Evolutionary conservation across 345 rosid species (phyloP).

Genomic region (Arabis hirsuta): DNA sequence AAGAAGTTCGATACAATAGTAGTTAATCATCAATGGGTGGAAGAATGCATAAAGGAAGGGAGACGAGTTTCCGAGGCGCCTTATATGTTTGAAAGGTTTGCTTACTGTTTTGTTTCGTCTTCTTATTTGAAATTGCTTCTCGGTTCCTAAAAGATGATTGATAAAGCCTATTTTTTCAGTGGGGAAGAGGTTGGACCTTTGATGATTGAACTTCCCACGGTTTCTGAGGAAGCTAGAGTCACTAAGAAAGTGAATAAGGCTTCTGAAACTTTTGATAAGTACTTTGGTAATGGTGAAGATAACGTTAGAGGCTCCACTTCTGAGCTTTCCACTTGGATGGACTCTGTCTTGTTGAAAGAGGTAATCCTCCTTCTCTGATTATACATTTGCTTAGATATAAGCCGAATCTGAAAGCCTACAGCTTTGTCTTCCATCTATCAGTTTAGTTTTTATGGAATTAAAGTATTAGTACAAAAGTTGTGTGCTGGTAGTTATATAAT

Average conservation of each 20-base stretch:
- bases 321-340: conserved; percentile 53
- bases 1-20: conserved; percentile 55
- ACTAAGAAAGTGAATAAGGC: conserved; percentile 44
- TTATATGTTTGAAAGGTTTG: conserved; percentile 66
- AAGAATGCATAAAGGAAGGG: conserved; percentile 71
- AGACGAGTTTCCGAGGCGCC: conserved; percentile 66
- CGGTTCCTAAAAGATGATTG: not conserved
- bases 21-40: conserved; percentile 87
- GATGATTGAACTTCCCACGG: conserved; percentile 50
- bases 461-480: not conserved
- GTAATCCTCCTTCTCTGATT: conserved; percentile 42
- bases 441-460: not conserved
- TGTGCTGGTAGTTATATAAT: not conserved
- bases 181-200: conserved; percentile 77
- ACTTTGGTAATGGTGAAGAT: conserved; percentile 30
- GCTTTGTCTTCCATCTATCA: not conserved
- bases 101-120: not conserved
- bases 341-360: conserved; percentile 66
- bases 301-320: conserved; percentile 37
- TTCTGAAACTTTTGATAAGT: conserved; percentile 44
- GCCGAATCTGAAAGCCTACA: not conserved
- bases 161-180: conserved; percentile 44
- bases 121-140: conserved; percentile 8
- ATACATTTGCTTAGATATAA: not conserved
- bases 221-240: conserved; percentile 35